Percentiles rank a stretch among this genome's conserved stretches.
phyloP scores from a whole-genome alignment of 2,329 filamentous ascomycete genomes.

The Colletotrichum musicola region DNA sequence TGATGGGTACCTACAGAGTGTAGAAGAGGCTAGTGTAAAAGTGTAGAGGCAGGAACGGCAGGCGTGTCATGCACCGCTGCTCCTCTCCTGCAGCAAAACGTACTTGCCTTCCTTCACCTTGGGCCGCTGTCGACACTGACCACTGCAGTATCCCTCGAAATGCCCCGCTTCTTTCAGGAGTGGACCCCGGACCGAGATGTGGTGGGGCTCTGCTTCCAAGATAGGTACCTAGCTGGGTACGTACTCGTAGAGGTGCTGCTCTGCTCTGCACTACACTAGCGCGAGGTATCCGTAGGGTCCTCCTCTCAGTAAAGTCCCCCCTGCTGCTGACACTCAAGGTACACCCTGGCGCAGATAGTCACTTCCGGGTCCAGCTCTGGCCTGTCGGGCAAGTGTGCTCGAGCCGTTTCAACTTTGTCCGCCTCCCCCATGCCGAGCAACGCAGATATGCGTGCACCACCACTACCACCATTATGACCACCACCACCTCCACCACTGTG shows the following conservation, averaged over 20 bases:
- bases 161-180: neutral
- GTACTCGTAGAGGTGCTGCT: too few relatives aligned
- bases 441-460: constrained; percentile 24
- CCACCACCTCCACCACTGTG: neutral
- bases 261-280: too few relatives aligned
- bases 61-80: too few relatives aligned
- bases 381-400: constrained; percentile 15
- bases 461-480: neutral
- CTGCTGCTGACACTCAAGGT: constrained; percentile 1
- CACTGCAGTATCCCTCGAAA: neutral
- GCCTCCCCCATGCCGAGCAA: constrained; percentile 29
- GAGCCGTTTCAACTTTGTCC: constrained; percentile 37
- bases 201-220: constrained; percentile 1
- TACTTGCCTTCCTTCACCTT: neutral
- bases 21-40: too few relatives aligned
- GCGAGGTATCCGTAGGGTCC: constrained; percentile 2
- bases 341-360: too few relatives aligned
- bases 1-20: too few relatives aligned
- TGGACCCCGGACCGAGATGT: neutral
- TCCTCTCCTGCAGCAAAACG: neutral
- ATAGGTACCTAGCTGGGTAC: too few relatives aligned
- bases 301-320: neutral
- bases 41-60: too few relatives aligned
- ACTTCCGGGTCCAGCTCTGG: constrained; percentile 17
- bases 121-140: neutral